These are phyloP conservation scores for Nannochloropsis gaditana DNA, from an alignment of 108 stramenopile genomes.

Conservation along the genomic window DNA sequence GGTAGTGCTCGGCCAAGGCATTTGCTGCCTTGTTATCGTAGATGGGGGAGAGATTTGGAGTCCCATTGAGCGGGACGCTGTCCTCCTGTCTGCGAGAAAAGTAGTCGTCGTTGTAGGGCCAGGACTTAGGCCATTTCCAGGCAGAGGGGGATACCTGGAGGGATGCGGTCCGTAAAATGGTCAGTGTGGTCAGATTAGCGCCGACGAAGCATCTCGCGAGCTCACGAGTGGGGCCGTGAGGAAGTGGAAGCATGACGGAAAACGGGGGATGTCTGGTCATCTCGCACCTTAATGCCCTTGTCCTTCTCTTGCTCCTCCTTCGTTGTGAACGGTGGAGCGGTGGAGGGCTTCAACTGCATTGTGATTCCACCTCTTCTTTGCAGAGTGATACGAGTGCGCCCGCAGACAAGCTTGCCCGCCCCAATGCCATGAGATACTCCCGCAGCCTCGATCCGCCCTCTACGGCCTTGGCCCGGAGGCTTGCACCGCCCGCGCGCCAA, in stretches of 20 bases:
- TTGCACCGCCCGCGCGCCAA: too few species aligned
- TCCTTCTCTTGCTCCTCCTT: conserved; percentile 4
- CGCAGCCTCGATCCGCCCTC: too few species aligned
- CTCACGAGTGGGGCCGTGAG: too few species aligned
- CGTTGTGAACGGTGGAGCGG: conserved; percentile 10
- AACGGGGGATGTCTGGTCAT: too few species aligned
- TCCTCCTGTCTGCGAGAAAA: conserved; percentile 27
- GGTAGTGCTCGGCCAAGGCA: conserved; percentile 28
- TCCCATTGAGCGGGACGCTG: neutral
- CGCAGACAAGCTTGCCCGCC: too few species aligned
- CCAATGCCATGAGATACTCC: too few species aligned
- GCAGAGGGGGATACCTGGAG: conserved; percentile 38
- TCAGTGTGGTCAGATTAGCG: too few species aligned
- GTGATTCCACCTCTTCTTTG: neutral
- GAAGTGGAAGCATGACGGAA: too few species aligned
- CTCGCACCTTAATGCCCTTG: conserved; percentile 14
- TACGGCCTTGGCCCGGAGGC: too few species aligned
- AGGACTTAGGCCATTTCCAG: conserved; percentile 37
- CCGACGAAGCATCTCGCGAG: too few species aligned
- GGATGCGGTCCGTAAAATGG: neutral
- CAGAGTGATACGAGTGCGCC: too few species aligned
- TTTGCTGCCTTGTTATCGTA: conserved; percentile 10
- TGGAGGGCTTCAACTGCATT: neutral
- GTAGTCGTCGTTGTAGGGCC: conserved; percentile 47
- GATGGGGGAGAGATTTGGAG: conserved; percentile 1